Evolutionary conservation across 768 basidiomycete genomes (phyloP), one percentile per base, ranked within the genome.

Genomic region (Pseudohyphozyma bogoriensis): DNA sequence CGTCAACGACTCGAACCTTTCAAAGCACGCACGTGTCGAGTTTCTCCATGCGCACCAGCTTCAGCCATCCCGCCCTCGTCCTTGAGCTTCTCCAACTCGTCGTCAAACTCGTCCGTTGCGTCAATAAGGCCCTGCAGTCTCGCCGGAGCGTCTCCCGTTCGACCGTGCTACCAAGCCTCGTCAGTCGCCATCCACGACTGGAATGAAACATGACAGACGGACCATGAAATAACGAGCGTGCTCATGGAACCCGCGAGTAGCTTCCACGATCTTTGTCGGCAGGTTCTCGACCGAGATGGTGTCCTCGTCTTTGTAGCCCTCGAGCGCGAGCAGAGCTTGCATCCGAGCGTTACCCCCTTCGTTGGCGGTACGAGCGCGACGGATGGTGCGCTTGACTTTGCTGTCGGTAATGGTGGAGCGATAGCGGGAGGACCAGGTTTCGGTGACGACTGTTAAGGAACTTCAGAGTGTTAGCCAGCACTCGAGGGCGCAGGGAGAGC

Each of bases 401-500:
- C 56, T 40, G 9, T 32, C 32, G 6, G 28, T 28, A 39, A 62
- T 36, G 26, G 46, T 36, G 2, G 56, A 54, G 66, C 84, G 82
- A 72, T 86, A 87, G n/a, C 80, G 78, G 7, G 76, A 78, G 0
- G 82, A 82, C 62, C 81, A 84, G 3, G 80, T 82, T 64, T 87
- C 86, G 24, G 83, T 78, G 32, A 85, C 66, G 52, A 86, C 84
- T 83, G 68, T 1, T 7, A 28, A n/a, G 29, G n/a, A n/a, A n/a
- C n/a, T n/a, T n/a, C n/a, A n/a, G n/a, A n/a, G 11, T 22, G 18
- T 55, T 51, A 56, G 36, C 22, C 5, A 51, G 3, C 22, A 24
- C 47, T 11, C 18, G 49, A 54, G 4, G 26, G 10, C n/a, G n/a
- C n/a, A n/a, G n/a, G 12, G 22, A 29, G 13, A 42, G 11, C 29